Evolutionary conservation across 75 land plant genomes (phyloP).

Genomic region (Cupressus sempervirens): DNA sequence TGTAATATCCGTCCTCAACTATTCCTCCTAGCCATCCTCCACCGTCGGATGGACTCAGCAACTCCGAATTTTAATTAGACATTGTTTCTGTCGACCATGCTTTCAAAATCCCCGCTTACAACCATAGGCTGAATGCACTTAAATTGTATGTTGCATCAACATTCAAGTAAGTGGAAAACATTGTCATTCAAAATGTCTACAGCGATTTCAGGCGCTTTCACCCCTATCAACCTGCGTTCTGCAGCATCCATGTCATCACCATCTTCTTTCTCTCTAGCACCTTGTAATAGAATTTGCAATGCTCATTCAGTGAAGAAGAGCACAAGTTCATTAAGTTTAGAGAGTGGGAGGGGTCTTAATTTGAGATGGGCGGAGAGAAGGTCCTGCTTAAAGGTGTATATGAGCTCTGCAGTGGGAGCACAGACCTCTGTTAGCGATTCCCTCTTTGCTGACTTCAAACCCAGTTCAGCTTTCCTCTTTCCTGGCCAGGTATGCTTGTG

Average conservation of each 20-base stretch:
- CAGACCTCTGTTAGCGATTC: constrained; percentile 35
- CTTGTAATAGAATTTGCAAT: background rate
- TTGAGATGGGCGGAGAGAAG: background rate
- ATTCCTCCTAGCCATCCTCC: background rate
- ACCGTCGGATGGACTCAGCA: background rate
- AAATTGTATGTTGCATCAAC: background rate
- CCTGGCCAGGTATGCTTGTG: constrained; percentile 81
- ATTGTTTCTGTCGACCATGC: background rate
- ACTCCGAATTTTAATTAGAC: background rate
- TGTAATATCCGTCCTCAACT: background rate
- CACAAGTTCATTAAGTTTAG: background rate
- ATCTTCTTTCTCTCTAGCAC: background rate
- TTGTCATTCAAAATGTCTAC: background rate
- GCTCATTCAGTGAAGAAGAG: background rate
- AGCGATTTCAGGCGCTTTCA: background rate
- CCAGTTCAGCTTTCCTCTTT: constrained; percentile 71
- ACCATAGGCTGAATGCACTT: background rate
- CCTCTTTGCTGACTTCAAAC: constrained; percentile 71
- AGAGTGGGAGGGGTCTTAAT: background rate
- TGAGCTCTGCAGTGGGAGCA: constrained; percentile 30
- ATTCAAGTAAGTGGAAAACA: background rate
- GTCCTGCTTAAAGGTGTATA: background rate
- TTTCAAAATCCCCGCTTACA: background rate
- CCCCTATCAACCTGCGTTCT: background rate
- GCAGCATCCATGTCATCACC: background rate